These are phyloP conservation scores for Nymphaea thermarum DNA, from an alignment of 164 flowering plant genomes.

Conservation along the genomic window DNA sequence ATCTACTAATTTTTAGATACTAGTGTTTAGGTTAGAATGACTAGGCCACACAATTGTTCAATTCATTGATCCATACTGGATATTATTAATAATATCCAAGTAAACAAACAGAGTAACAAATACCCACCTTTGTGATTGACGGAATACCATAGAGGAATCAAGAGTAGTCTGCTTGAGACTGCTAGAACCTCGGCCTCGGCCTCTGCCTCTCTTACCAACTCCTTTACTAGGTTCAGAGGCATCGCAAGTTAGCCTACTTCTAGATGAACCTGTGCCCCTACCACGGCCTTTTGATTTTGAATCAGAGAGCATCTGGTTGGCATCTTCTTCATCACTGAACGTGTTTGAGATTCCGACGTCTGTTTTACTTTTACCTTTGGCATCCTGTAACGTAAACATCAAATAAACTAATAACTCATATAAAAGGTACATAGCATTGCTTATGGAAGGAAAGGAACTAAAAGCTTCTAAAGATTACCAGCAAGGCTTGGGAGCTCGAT, in stretches of 20 bases:
- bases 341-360: conserved; percentile 46
- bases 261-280: conserved; percentile 28
- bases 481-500: conserved; percentile 28
- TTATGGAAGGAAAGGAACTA: too few species aligned
- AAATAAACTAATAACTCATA: not conserved
- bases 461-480: conserved; percentile 20
- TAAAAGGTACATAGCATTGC: too few species aligned
- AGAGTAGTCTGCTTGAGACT: conserved; percentile 87
- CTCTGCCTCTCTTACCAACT: conserved; percentile 69
- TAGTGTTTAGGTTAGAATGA: too few species aligned
- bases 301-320: conserved; percentile 25
- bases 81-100: too few species aligned
- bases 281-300: conserved; percentile 44
- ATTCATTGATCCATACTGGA: too few species aligned
- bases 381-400: conserved; percentile 30
- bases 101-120: not conserved
- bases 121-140: conserved; percentile 57
- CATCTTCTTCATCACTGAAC: conserved; percentile 91
- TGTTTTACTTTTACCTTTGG: conserved; percentile 30
- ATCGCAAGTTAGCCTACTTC: conserved; percentile 33
- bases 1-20: too few species aligned
- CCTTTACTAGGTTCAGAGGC: conserved; percentile 28
- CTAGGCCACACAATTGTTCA: too few species aligned
- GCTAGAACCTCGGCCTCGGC: conserved; percentile 49
- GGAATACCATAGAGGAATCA: conserved; percentile 47